Conservation (phyloP, 768 basidiomycete species). For the Russula ochroleuca region DNA sequence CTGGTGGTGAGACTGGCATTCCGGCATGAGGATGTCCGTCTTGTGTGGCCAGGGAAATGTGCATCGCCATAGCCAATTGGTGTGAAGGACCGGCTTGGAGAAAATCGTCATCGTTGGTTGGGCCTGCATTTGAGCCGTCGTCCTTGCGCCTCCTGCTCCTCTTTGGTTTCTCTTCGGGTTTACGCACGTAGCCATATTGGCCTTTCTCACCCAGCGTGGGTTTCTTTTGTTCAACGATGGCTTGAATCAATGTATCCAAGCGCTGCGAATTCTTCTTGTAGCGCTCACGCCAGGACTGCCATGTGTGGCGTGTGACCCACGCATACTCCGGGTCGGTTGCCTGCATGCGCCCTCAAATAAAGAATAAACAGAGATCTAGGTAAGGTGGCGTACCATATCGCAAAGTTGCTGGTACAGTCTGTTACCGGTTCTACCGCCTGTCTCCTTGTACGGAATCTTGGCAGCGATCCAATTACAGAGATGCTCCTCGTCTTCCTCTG, state of each 20-base stretch:
- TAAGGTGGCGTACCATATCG: conserved; percentile 50
- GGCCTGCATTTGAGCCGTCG: conserved; percentile 5
- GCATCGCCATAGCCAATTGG: conserved; percentile 25
- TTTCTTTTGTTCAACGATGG: conserved; percentile 66
- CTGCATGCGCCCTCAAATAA: conserved; percentile 35
- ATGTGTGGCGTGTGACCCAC: conserved; percentile 80
- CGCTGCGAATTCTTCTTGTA: conserved; percentile 79
- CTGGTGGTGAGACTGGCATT: conserved; percentile 11
- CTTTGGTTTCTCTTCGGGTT: conserved; percentile 64
- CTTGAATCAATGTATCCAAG: conserved; percentile 58
- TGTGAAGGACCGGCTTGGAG: conserved; percentile 23
- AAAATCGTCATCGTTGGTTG: conserved; percentile 27
- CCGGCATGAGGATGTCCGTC: conserved; percentile 21
- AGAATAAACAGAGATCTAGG: neutral
- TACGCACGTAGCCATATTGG: conserved; percentile 77
- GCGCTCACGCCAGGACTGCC: conserved; percentile 87
- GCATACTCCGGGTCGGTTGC: conserved; percentile 63
- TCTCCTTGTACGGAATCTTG: conserved; percentile 81
- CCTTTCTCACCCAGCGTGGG: conserved; percentile 70
- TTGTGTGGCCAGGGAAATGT: conserved; percentile 17
- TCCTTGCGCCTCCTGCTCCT: conserved; percentile 30
- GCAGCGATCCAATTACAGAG: conserved; percentile 76
- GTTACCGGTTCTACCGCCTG: conserved; percentile 77
- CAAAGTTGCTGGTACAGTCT: conserved; percentile 77
- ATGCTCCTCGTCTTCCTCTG: conserved; percentile 68